Evolutionary conservation across 257 asterid species (phyloP).

Genomic region (Apocynum venetum): DNA sequence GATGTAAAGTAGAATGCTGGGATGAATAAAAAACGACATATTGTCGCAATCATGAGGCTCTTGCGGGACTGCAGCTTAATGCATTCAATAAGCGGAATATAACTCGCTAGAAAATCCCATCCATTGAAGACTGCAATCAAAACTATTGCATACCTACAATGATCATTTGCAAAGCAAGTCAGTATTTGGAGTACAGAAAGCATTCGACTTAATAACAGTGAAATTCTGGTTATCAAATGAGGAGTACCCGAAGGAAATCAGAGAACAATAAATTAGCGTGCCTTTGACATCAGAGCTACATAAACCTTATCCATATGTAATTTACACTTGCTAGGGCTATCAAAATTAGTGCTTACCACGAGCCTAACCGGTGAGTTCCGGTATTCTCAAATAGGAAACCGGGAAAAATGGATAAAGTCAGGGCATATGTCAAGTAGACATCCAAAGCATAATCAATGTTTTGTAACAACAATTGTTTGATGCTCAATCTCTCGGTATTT

Average conservation of each 20-base stretch:
- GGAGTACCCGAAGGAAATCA: too few relatives aligned
- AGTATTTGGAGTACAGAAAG: background rate
- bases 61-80: slow-evolving; percentile 29
- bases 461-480: slow-evolving; percentile 42
- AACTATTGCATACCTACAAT: slow-evolving; percentile 36
- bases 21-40: slow-evolving; percentile 36
- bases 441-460: slow-evolving; percentile 50
- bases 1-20: slow-evolving; percentile 45
- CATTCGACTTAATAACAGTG: background rate
- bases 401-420: slow-evolving; percentile 62
- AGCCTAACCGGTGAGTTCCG: slow-evolving; percentile 62
- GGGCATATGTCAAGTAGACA: slow-evolving; percentile 45
- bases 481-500: slow-evolving; percentile 45
- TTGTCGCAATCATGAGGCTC: slow-evolving; percentile 26
- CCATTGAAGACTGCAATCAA: slow-evolving; percentile 33
- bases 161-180: background rate
- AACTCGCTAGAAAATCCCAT: slow-evolving; percentile 37
- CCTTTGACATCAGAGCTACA: too few relatives aligned
- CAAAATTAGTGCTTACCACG: slow-evolving; percentile 44
- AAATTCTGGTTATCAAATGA: too few relatives aligned
- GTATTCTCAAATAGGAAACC: slow-evolving; percentile 77
- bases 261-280: too few relatives aligned
- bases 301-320: background rate
- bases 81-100: slow-evolving; percentile 25
- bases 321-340: too few relatives aligned